These are phyloP conservation scores for Groenewaldozyma tartarivorans DNA, from an alignment of 805 yeast genomes.

Conservation along the genomic window DNA sequence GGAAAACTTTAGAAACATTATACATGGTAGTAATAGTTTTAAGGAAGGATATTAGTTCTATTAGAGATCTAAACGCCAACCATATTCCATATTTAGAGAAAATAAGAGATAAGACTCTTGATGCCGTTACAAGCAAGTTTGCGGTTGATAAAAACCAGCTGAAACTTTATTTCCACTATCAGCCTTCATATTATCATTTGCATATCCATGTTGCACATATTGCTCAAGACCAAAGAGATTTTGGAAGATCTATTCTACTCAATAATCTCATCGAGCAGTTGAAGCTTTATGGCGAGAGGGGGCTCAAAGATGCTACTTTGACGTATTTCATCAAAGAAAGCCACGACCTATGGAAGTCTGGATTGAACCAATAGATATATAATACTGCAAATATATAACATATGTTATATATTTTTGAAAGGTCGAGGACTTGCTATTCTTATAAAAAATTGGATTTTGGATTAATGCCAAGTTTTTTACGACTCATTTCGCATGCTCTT, in stretches of 20 bases:
- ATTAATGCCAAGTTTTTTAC: too few relatives aligned
- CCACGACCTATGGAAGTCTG: constrained; percentile 56
- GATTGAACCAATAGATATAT: too few relatives aligned
- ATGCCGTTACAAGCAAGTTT: constrained; percentile 40
- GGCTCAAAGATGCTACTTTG: constrained; percentile 48
- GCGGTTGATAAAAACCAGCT: constrained; percentile 46
- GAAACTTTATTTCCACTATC: constrained; percentile 77
- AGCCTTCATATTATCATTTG: constrained; percentile 92
- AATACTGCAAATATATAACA: too few relatives aligned
- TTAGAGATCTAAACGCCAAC: constrained; percentile 58
- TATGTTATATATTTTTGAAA: too few relatives aligned
- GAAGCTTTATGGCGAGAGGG: constrained; percentile 41
- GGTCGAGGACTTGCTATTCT: too few relatives aligned
- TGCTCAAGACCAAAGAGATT: constrained; percentile 57
- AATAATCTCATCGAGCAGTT: constrained; percentile 76
- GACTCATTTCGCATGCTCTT: too few relatives aligned
- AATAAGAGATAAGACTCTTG: constrained; percentile 37
- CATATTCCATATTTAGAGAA: constrained; percentile 52
- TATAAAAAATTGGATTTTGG: too few relatives aligned
- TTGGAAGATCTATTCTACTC: constrained; percentile 73
- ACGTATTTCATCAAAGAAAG: constrained; percentile 65
- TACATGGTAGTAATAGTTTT: constrained; percentile 72
- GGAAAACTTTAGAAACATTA: constrained; percentile 53
- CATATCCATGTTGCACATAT: constrained; percentile 84
- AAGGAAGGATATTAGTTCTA: constrained; percentile 55